These are phyloP conservation scores for Fusarium sp. DNA, from an alignment of 2,329 filamentous ascomycete genomes.

Conservation along the genomic window DNA sequence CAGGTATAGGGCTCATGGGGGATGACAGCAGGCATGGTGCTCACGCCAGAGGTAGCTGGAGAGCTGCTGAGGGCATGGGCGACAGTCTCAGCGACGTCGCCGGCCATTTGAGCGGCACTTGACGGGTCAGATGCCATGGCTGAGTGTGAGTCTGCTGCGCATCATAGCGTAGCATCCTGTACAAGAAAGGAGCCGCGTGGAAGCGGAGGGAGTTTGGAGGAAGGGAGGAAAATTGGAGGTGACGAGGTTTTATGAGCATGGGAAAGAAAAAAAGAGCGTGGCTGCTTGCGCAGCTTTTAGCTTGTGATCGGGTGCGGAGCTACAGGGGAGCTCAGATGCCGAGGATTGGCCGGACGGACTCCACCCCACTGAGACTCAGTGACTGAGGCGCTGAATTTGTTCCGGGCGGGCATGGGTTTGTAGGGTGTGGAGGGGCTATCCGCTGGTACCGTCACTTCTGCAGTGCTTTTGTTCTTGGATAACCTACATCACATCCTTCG, in stretches of 20 bases:
- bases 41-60: conserved; percentile 54
- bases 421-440: conserved; percentile 42
- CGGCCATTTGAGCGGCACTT: conserved; percentile 53
- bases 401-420: conserved; percentile 24
- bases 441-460: conserved; percentile 33
- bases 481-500: conserved; percentile 16
- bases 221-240: conserved; percentile 29
- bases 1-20: conserved; percentile 62
- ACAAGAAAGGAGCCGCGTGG: conserved; percentile 41
- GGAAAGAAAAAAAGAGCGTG: conserved; percentile 40
- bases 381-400: conserved; percentile 38
- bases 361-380: conserved; percentile 34
- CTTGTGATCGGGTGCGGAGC: conserved; percentile 48
- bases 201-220: conserved; percentile 39
- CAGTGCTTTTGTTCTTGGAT: conserved; percentile 18
- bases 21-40: conserved; percentile 50
- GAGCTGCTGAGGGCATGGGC: conserved; percentile 51
- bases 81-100: conserved; percentile 52
- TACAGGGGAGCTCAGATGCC: conserved; percentile 43
- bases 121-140: conserved; percentile 59
- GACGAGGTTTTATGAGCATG: conserved; percentile 41
- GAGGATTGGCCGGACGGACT: conserved; percentile 44
- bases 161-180: conserved; percentile 55
- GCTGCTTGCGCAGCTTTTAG: conserved; percentile 43
- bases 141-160: conserved; percentile 49